Conservation (phyloP, 371 early-diverging fungal species). For the Circinella minor region DNA sequence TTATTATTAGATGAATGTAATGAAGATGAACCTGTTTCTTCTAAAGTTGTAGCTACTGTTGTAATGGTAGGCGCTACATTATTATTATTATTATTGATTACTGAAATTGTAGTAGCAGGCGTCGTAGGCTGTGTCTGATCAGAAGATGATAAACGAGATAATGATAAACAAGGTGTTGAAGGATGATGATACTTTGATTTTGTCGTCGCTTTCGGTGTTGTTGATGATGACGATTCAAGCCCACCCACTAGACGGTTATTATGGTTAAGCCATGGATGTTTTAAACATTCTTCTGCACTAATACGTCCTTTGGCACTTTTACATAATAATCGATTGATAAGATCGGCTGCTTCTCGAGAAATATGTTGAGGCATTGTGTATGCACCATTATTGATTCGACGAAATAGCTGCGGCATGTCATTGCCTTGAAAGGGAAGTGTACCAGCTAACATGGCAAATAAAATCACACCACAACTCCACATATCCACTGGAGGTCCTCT, state of each 20-base stretch:
- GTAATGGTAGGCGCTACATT: background rate
- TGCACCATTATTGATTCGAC: constrained; percentile 65
- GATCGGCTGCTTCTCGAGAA: constrained; percentile 41
- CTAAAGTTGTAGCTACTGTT: background rate
- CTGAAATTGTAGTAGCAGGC: too few species aligned
- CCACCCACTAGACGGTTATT: background rate
- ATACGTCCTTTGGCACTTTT: constrained; percentile 70
- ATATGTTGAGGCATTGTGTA: constrained; percentile 58
- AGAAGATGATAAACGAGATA: background rate
- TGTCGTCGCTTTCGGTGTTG: constrained; percentile 2
- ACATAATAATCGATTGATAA: constrained; percentile 63
- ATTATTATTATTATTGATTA: background rate
- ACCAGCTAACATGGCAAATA: constrained; percentile 77
- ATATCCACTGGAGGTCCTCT: constrained; percentile 79
- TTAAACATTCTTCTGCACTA: constrained; percentile 72
- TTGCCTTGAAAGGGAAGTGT: constrained; percentile 84
- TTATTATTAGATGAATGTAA: constrained; percentile 9
- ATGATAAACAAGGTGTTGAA: constrained; percentile 1
- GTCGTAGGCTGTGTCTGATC: background rate
- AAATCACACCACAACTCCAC: constrained; percentile 81
- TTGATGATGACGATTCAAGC: background rate
- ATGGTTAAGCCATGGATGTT: constrained; percentile 75
- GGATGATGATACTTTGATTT: background rate
- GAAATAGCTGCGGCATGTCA: constrained; percentile 73
- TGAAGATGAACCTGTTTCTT: constrained; percentile 2